Evolutionary conservation across 768 basidiomycete species (phyloP).

Genomic region (Boletus reticuloceps): DNA sequence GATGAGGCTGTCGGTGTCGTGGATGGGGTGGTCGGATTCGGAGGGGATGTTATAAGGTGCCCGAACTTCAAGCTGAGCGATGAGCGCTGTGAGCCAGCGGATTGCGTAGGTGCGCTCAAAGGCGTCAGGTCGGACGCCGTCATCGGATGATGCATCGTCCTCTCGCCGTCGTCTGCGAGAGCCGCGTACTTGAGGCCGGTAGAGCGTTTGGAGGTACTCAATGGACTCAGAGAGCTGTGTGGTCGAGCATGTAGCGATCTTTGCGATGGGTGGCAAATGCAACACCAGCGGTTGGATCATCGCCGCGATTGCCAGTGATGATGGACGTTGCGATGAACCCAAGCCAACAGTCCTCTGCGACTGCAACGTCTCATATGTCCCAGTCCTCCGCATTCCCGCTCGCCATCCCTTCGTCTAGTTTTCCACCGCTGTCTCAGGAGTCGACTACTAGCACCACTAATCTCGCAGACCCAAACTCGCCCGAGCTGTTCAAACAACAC

Average conservation of each 20-base stretch:
- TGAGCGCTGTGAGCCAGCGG: constrained; percentile 70
- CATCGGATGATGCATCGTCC: neutral
- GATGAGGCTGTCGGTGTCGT: constrained; percentile 38
- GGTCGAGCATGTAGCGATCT: constrained; percentile 35
- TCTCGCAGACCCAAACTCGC: constrained; percentile 52
- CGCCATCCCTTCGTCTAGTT: constrained; percentile 16
- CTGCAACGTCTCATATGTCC: constrained; percentile 4
- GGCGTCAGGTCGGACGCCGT: constrained; percentile 45
- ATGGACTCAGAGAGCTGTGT: constrained; percentile 44
- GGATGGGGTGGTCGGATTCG: neutral
- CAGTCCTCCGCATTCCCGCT: constrained; percentile 22
- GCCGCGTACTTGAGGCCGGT: constrained; percentile 62
- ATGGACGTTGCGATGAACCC: constrained; percentile 13
- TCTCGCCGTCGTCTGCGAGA: constrained; percentile 40
- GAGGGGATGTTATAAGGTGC: too few relatives aligned
- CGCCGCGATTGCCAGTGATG: too few relatives aligned
- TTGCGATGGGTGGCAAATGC: constrained; percentile 51
- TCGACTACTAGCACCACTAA: constrained; percentile 6
- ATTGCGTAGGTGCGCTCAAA: constrained; percentile 72
- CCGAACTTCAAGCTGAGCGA: constrained; percentile 37
- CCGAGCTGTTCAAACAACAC: constrained; percentile 61
- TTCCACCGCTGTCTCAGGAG: constrained; percentile 27
- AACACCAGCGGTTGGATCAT: constrained; percentile 43
- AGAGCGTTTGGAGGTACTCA: constrained; percentile 50
- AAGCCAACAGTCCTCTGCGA: constrained; percentile 10